Conservation (phyloP, 768 basidiomycete genomes). For the Strobilomyces confusus region DNA sequence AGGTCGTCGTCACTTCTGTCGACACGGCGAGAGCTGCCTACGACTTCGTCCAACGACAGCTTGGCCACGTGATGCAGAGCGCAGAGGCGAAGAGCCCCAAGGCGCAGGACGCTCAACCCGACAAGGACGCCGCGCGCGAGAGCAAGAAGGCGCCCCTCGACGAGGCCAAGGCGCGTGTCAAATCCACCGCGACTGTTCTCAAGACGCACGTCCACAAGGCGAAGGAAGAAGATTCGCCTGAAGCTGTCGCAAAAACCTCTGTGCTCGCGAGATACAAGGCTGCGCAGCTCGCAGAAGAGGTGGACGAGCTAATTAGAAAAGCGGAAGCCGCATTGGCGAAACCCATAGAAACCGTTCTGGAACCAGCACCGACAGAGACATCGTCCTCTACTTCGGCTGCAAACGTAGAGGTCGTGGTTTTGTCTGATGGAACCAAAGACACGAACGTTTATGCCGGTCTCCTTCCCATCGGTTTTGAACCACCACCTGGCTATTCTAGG, state of each 20-base stretch:
- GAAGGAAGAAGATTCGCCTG: slow-evolving; percentile 26
- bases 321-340: slow-evolving; percentile 71
- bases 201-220: slow-evolving; percentile 47
- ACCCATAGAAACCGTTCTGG: slow-evolving; percentile 27
- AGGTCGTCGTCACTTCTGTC: slow-evolving; percentile 52
- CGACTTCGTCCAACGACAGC: slow-evolving; percentile 46
- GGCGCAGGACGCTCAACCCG: slow-evolving; percentile 22
- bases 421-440: slow-evolving; percentile 25
- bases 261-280: slow-evolving; percentile 44
- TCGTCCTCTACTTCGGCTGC: slow-evolving; percentile 22
- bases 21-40: slow-evolving; percentile 47
- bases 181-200: slow-evolving; percentile 38
- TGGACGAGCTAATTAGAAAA: slow-evolving; percentile 62
- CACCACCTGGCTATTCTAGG: slow-evolving; percentile 81
- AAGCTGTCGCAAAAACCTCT: slow-evolving; percentile 33
- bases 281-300: slow-evolving; percentile 54
- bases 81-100: slow-evolving; percentile 27
- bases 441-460: slow-evolving; percentile 53
- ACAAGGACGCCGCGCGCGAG: slow-evolving; percentile 26
- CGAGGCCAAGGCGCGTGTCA: slow-evolving; percentile 43
- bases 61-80: slow-evolving; percentile 36
- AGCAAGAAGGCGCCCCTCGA: slow-evolving; percentile 35
- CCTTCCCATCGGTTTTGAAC: slow-evolving; percentile 92
- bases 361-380: slow-evolving; percentile 18
- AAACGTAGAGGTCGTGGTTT: slow-evolving; percentile 24